A percentile compares a stretch with the other conserved stretches of the same genome.
Conservation (phyloP, 148 eudicot genomes). For the Pharnaceum exiguum region DNA sequence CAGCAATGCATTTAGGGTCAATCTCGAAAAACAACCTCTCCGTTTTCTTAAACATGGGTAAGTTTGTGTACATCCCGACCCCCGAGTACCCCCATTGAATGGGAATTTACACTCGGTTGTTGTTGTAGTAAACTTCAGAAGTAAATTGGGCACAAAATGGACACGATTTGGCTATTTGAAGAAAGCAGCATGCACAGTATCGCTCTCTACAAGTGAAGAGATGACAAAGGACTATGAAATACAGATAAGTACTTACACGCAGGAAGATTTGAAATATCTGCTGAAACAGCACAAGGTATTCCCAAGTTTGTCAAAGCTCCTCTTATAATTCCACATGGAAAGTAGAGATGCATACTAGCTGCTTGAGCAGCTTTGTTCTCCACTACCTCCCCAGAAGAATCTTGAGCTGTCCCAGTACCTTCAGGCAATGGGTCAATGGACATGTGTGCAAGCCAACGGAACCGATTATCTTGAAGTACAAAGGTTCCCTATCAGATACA, state of each 20-base stretch:
- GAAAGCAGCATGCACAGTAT: background rate
- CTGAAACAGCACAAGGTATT: slow-evolving; percentile 97
- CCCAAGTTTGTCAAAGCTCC: slow-evolving; percentile 98
- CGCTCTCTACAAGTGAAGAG: background rate
- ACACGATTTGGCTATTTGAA: background rate
- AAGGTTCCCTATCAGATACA: slow-evolving; percentile 70
- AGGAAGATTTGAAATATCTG: slow-evolving; percentile 95
- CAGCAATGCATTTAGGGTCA: too few relatives aligned
- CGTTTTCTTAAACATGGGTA: too few relatives aligned
- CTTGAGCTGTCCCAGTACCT: slow-evolving; percentile 42
- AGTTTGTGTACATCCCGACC: too few relatives aligned
- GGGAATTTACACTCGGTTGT: background rate
- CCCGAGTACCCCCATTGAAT: too few relatives aligned
- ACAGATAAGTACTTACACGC: slow-evolving; percentile 59
- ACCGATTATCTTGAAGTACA: slow-evolving; percentile 89
- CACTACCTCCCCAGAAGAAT: slow-evolving; percentile 42
- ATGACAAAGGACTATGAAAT: background rate
- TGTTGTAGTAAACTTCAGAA: background rate
- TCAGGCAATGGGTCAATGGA: slow-evolving; percentile 58
- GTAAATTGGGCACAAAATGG: background rate
- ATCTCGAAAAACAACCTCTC: too few relatives aligned
- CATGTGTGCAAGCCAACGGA: slow-evolving; percentile 82
- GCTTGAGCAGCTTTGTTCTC: slow-evolving; percentile 87
- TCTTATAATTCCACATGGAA: slow-evolving; percentile 97
- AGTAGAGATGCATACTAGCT: slow-evolving; percentile 92